A percentile compares a stretch with the other conserved stretches of the same genome.
Evolutionary conservation across 2,329 filamentous ascomycete species (phyloP).

Genomic region (Penicillium occitanis): DNA sequence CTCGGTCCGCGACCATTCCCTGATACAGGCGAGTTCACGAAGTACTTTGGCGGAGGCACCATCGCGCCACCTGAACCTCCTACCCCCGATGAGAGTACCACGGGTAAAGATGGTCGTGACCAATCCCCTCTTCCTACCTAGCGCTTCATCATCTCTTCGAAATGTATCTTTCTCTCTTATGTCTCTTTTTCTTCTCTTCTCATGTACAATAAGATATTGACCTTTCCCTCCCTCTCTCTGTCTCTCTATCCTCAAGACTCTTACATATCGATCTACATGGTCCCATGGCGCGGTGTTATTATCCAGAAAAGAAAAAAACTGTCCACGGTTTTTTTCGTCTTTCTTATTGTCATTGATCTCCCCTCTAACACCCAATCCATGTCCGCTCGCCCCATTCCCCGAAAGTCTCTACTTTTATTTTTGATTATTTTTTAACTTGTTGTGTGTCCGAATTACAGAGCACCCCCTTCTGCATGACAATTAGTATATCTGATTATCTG

Average conservation of each 20-base stretch:
- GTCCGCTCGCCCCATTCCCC: background rate
- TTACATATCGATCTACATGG: slow-evolving; percentile 1
- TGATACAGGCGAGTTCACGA: slow-evolving; percentile 84
- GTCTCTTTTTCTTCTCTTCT: background rate
- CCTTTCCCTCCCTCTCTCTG: background rate
- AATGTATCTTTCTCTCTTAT: background rate
- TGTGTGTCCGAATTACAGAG: too few relatives aligned
- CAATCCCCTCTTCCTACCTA: slow-evolving; percentile 31
- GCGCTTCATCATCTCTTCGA: background rate
- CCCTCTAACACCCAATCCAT: slow-evolving; percentile 4
- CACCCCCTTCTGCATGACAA: background rate
- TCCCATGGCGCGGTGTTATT: slow-evolving; percentile 15
- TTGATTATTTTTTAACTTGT: background rate
- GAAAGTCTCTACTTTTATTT: background rate
- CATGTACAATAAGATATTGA: slow-evolving; percentile 15
- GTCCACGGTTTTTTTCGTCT: background rate
- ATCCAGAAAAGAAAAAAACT: background rate
- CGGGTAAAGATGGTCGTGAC: slow-evolving; percentile 38
- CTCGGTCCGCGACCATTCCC: slow-evolving; percentile 81
- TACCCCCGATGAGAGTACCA: slow-evolving; percentile 46
- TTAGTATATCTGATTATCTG: too few relatives aligned
- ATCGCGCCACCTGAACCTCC: slow-evolving; percentile 52
- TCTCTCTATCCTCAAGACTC: background rate
- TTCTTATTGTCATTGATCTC: background rate
- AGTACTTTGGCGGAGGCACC: slow-evolving; percentile 73